phyloP scores from a whole-genome alignment of 495 filamentous ascomycete genomes.

The Trichocladium antarcticum region DNA sequence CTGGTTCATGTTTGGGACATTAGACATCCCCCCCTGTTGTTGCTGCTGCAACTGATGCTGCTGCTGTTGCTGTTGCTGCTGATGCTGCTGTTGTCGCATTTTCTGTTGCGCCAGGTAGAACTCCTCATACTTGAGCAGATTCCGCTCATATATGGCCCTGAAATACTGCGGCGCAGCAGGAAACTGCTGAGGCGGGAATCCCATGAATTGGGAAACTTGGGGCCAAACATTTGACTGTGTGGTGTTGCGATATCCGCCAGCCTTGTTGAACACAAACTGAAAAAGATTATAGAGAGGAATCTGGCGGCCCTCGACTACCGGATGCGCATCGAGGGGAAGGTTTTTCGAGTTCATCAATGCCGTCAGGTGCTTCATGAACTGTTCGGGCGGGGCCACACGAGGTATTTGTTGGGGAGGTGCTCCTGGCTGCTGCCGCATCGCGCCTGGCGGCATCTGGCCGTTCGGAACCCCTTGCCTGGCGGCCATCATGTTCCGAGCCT shows the following conservation, averaged over 20 bases:
- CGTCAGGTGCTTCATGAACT: constrained; percentile 64
- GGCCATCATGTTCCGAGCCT: constrained; percentile 37
- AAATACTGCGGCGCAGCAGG: constrained; percentile 57
- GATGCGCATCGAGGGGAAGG: constrained; percentile 57
- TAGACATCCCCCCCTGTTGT: constrained; percentile 25
- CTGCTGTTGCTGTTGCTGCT: constrained; percentile 43
- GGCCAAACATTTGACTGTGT: constrained; percentile 58
- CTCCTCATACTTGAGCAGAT: constrained; percentile 63
- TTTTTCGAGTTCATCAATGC: constrained; percentile 60
- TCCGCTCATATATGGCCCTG: constrained; percentile 59
- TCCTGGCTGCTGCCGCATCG: constrained; percentile 32
- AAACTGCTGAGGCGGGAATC: constrained; percentile 54
- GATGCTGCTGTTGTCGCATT: constrained; percentile 48
- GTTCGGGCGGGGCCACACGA: constrained; percentile 40
- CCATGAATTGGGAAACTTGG: constrained; percentile 54
- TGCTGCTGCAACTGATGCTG: constrained; percentile 42
- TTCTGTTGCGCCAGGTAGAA: constrained; percentile 51
- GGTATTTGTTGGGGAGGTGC: constrained; percentile 20
- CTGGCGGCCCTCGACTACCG: constrained; percentile 55
- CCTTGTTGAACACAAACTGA: constrained; percentile 56
- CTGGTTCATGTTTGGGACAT: constrained; percentile 22
- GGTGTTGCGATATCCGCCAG: constrained; percentile 65
- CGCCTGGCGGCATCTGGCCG: constrained; percentile 36
- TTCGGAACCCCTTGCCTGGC: constrained; percentile 38
- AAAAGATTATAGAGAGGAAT: constrained; percentile 68